Evolutionary conservation across 2,329 filamentous ascomycete species (phyloP).

Genomic region (Plenodomus tracheiphilus): DNA sequence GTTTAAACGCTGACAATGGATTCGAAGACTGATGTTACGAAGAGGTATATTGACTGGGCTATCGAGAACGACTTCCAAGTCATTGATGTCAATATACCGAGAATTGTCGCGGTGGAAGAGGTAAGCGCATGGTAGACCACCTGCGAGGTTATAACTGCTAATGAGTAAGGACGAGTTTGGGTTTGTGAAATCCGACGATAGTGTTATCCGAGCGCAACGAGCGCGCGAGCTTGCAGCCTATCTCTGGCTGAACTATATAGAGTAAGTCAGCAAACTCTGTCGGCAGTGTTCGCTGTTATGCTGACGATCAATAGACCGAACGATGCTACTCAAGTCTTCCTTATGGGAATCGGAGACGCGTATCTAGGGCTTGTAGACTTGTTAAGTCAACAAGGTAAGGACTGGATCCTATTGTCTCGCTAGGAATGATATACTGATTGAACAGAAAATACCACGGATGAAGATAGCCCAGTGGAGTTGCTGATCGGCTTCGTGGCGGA

Average conservation of each 20-base stretch:
- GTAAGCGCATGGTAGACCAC: conserved; percentile 44
- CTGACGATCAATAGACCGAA: conserved; percentile 50
- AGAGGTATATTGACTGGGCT: conserved; percentile 84
- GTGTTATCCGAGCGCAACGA: conserved; percentile 45
- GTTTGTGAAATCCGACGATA: conserved; percentile 54
- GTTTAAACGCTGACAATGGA: conserved; percentile 47
- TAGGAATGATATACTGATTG: background rate
- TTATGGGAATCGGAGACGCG: conserved; percentile 88
- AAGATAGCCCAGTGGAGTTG: conserved; percentile 59
- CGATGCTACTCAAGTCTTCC: conserved; percentile 72
- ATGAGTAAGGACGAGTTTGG: conserved; percentile 20
- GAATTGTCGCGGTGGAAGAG: conserved; percentile 68
- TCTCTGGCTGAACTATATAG: conserved; percentile 96
- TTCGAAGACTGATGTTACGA: conserved; percentile 75
- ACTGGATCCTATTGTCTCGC: background rate
- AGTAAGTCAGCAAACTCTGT: conserved; percentile 52
- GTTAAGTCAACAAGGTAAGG: conserved; percentile 71
- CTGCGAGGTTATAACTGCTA: background rate
- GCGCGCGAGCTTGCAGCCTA: conserved; percentile 77
- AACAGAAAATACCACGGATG: conserved; percentile 63
- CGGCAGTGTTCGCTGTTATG: background rate
- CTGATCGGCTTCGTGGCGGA: conserved; percentile 82
- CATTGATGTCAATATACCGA: conserved; percentile 89
- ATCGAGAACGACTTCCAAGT: conserved; percentile 75
- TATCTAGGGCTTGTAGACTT: conserved; percentile 83